Percentiles rank a stretch among this genome's conserved stretches.
Conservation (phyloP, 2,329 filamentous ascomycete genomes). For the Colletotrichum zoysiae region DNA sequence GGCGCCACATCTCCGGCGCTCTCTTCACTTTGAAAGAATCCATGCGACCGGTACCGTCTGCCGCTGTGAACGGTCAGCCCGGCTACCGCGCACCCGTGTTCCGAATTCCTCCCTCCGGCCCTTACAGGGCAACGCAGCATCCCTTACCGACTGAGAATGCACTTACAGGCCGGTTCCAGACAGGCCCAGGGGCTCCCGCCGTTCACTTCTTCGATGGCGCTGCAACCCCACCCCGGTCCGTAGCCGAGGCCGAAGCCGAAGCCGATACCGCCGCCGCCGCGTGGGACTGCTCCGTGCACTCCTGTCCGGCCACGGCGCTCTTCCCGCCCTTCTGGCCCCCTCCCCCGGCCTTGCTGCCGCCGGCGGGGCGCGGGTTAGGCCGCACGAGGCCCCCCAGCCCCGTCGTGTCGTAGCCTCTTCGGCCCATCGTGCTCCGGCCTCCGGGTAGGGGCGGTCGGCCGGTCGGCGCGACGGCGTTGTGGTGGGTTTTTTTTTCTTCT, state of each 20-base stretch:
- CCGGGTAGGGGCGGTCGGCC: background rate
- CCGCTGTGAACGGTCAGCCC: background rate
- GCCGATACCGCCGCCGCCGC: conserved; percentile 4
- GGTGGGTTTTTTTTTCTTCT: no score
- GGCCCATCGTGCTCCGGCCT: conserved; percentile 33
- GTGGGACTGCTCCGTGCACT: background rate
- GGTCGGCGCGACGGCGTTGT: background rate
- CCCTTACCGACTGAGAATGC: background rate
- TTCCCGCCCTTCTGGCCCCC: background rate
- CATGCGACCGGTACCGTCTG: background rate
- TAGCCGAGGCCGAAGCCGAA: conserved; percentile 8
- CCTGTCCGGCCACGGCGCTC: background rate
- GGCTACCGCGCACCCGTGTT: background rate
- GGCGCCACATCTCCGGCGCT: background rate
- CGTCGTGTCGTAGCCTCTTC: conserved; percentile 39
- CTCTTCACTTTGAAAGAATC: background rate
- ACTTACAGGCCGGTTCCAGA: background rate
- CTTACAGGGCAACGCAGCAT: background rate
- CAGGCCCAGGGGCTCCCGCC: background rate
- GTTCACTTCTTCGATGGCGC: conserved; percentile 7
- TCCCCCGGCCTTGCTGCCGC: conserved; percentile 1
- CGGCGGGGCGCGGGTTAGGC: background rate
- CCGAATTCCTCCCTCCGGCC: background rate
- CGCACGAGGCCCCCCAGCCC: conserved; percentile 8
- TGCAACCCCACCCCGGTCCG: conserved; percentile 2